Base-by-base conservation (phyloP, 352 stramenopile genomes). In the Globisporangium polare region DNA sequence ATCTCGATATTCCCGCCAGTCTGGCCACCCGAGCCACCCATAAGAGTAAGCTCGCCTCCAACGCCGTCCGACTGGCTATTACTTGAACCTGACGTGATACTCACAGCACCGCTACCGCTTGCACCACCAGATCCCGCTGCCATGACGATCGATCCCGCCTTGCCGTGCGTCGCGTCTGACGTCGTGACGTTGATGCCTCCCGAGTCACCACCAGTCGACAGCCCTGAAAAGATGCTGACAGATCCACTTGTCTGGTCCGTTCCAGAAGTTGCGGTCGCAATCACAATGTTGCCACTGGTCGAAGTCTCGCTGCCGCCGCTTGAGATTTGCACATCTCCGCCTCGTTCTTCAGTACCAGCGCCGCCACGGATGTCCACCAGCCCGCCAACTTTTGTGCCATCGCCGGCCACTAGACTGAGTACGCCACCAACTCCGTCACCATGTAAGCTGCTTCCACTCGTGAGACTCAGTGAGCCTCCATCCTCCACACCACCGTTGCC, bases 1-100 rank as follows among this genome's bases (percentile, higher is more conserved):
- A 84, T 63, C 13, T 65, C 54, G 3, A 87, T 55, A 27, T 58
- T 67, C 3, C 74, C 77, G 46, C 75, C 75, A 41, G 39, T 55
- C 20, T 52, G 35, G 26, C 55, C 12, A 7, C 64, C 65, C n/a
- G 8, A 27, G n/a, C 66, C 66, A 45, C 68, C 61, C 22, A n/a
- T 39, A 24, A 74, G 17, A 3, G 50, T 55, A 12, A 71, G n/a
- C n/a, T 20, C 33, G 2, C 70, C 62, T 26, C 62, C 66, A 8
- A 46, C 29, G 1, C 67, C 71, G 18, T 42, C 53, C 1, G 62
- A 51, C 7, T 31, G 17, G n/a, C 27, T 63, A 2, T 49, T n/a
- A 26, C 65, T 74, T 6, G 64, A 53, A 5, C 71, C 73, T 33
- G 71, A 61, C 24, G 64, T 71, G 31, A 78, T 68, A 13, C 29